phyloP scores from a whole-genome alignment of 192 early-diverging fungal species.

The Powellomyces hirtus region DNA sequence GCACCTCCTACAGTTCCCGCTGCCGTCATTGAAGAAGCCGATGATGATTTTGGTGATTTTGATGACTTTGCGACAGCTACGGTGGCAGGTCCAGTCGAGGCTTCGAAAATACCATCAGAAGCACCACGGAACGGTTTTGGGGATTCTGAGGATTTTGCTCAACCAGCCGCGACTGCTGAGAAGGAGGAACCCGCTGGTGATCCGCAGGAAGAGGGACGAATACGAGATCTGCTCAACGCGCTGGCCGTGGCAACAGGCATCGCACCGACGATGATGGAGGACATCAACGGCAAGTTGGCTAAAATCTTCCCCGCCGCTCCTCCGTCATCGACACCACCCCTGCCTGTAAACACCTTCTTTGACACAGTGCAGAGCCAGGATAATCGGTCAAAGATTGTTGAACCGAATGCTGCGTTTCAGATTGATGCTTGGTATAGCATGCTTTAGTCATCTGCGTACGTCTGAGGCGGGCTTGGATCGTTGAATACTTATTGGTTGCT shows the following conservation, averaged over 20 bases:
- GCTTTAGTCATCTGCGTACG: not conserved
- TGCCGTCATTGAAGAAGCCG: conserved; percentile 16
- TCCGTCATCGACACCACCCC: not conserved
- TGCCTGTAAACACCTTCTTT: not conserved
- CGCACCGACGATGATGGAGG: not conserved
- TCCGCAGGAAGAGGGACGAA: not conserved
- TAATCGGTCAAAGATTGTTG: conserved; percentile 9
- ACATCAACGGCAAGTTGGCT: not conserved
- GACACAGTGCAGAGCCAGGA: not conserved
- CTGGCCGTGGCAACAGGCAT: not conserved
- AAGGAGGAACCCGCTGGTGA: not conserved
- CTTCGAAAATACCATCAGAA: too few relatives aligned
- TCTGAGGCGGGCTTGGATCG: not conserved
- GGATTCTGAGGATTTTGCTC: conserved; percentile 31
- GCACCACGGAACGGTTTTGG: too few relatives aligned
- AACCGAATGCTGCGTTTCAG: conserved; percentile 25
- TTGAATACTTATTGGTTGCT: not conserved
- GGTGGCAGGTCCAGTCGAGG: too few relatives aligned
- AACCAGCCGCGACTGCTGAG: not conserved
- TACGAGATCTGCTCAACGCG: not conserved
- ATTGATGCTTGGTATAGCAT: conserved; percentile 19
- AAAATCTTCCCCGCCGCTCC: not conserved
- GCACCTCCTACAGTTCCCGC: not conserved
- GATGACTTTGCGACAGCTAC: conserved; percentile 28
- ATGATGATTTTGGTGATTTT: conserved; percentile 50